Evolutionary conservation across 2,329 filamentous ascomycete species (phyloP).

Genomic region (Phialemoniopsis sp.): DNA sequence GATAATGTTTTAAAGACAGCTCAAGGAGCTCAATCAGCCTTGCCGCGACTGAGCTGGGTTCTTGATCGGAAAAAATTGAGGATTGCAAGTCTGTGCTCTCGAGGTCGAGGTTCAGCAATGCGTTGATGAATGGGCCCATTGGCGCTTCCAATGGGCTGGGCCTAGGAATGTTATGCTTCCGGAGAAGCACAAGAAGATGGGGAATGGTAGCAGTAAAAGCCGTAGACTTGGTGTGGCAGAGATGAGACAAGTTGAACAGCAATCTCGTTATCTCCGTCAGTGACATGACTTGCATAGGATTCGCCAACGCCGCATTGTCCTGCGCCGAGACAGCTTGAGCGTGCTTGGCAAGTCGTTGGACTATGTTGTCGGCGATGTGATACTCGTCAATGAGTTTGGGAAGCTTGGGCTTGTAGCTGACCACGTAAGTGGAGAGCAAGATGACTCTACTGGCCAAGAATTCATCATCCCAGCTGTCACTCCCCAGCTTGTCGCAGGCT

Average conservation of each 20-base stretch:
- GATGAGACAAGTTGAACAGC: constrained; percentile 82
- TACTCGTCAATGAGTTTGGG: constrained; percentile 61
- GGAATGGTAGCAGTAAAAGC: constrained; percentile 66
- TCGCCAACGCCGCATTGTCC: constrained; percentile 20
- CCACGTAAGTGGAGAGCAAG: constrained; percentile 78
- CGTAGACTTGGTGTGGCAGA: constrained; percentile 56
- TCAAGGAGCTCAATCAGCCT: constrained; percentile 69
- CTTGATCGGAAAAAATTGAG: constrained; percentile 63
- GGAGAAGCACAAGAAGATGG: constrained; percentile 67
- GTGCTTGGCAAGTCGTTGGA: constrained; percentile 68
- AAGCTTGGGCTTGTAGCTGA: constrained; percentile 65
- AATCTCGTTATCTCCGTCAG: constrained; percentile 82
- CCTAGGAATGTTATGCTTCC: constrained; percentile 50
- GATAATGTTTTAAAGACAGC: constrained; percentile 58
- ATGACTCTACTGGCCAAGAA: constrained; percentile 78
- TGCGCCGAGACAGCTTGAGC: constrained; percentile 35
- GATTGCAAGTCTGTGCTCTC: constrained; percentile 45
- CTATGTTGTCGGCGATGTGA: constrained; percentile 63
- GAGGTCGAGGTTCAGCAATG: constrained; percentile 74
- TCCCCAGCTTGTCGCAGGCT: constrained; percentile 68
- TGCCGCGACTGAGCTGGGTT: constrained; percentile 55
- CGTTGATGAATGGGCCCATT: constrained; percentile 70
- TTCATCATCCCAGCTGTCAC: constrained; percentile 75
- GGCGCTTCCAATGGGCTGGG: constrained; percentile 69
- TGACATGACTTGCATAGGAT: constrained; percentile 73